A percentile compares a stretch with the other conserved stretches of the same genome.
Evolutionary conservation across 768 basidiomycete species (phyloP).

Genomic region (Termitomyces titanicus): DNA sequence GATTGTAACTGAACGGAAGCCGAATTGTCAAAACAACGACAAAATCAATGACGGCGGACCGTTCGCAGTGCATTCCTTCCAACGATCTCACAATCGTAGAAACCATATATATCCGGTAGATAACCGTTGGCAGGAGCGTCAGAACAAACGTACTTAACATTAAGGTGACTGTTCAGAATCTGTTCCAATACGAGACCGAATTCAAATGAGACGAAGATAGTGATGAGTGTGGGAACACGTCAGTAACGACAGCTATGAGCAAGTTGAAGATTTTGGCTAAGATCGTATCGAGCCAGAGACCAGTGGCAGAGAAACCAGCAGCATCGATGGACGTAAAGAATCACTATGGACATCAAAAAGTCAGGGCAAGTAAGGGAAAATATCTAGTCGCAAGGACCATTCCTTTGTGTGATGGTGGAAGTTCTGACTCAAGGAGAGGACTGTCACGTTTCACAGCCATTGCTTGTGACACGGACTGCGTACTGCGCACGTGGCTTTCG

Average conservation of each 20-base stretch:
- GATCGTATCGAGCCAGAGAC: not conserved
- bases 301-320: not conserved
- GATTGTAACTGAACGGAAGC: not conserved
- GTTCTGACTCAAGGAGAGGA: not conserved
- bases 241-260: not conserved
- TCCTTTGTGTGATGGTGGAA: not conserved
- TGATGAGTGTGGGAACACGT: not conserved
- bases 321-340: not conserved
- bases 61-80: not conserved
- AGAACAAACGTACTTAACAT: not conserved
- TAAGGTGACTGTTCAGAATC: not conserved
- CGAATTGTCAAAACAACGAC: not conserved
- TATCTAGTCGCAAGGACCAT: too few species aligned
- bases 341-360: not conserved
- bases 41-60: not conserved
- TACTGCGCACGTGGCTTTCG: slow-evolving; percentile 6
- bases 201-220: not conserved
- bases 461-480: not conserved
- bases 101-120: not conserved
- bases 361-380: not conserved
- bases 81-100: not conserved
- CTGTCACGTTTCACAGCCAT: not conserved
- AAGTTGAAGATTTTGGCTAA: too few species aligned
- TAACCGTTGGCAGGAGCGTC: not conserved
- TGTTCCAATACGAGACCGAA: not conserved